Evolutionary conservation across 257 asterid species (phyloP).

Genomic region (Plectranthus barbatus): DNA sequence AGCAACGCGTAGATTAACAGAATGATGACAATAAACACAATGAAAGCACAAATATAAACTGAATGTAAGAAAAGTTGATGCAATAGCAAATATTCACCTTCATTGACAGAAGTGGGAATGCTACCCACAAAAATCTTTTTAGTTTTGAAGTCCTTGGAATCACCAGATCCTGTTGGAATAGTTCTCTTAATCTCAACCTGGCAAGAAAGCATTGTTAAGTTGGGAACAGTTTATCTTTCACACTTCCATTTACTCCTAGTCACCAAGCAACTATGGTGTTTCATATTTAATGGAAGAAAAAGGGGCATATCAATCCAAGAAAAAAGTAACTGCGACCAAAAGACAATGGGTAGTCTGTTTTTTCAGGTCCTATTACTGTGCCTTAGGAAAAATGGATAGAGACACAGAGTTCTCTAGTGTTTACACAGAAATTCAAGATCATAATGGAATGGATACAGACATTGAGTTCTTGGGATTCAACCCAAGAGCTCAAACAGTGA

Average conservation of each 20-base stretch:
- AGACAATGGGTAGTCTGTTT: not conserved
- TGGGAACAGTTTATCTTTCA: no score
- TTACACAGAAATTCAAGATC: no score
- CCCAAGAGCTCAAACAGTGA: no score
- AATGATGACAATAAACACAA: not conserved
- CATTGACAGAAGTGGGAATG: conserved; percentile 65
- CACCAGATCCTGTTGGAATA: conserved; percentile 83
- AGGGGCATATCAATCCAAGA: not conserved
- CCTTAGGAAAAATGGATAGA: not conserved
- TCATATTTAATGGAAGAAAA: not conserved
- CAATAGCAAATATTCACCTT: conserved; percentile 37
- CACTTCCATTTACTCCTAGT: no score
- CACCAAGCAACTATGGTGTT: not conserved
- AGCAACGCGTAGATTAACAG: not conserved
- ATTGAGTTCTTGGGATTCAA: no score
- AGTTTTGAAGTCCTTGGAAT: conserved; percentile 79
- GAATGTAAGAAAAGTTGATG: not conserved
- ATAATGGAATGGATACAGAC: not conserved
- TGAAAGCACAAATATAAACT: not conserved
- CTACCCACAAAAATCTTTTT: conserved; percentile 93
- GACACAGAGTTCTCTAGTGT: not conserved
- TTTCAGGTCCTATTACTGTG: not conserved
- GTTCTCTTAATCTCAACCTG: conserved; percentile 98
- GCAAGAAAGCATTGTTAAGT: not conserved
- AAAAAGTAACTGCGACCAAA: not conserved